These are phyloP conservation scores for Bocquillonia castaneifolia DNA, from an alignment of 441 rosid species.

Conservation along the genomic window DNA sequence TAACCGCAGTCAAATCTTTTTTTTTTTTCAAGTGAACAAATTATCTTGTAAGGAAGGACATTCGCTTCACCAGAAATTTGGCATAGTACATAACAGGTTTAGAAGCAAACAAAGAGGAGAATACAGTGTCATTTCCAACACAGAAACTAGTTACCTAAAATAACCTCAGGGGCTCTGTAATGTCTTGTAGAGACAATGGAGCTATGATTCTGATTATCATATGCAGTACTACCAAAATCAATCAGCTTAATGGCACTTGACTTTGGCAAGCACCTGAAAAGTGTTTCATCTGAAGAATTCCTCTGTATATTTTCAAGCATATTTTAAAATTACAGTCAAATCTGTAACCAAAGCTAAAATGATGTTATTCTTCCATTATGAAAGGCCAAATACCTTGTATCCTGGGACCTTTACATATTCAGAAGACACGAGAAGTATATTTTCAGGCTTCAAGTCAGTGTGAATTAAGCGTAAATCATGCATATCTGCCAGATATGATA, in stretches of 20 bases:
- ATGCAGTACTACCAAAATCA: slow-evolving; percentile 87
- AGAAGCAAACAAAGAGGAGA: slow-evolving; percentile 22
- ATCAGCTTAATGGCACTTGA: slow-evolving; percentile 92
- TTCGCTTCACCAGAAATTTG: slow-evolving; percentile 6
- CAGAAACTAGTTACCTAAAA: slow-evolving; percentile 51
- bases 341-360: slow-evolving; percentile 30
- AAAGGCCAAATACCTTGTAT: slow-evolving; percentile 53
- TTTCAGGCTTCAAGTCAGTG: slow-evolving; percentile 91
- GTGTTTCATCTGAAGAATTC: slow-evolving; percentile 52
- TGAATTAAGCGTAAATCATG: slow-evolving; percentile 77
- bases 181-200: slow-evolving; percentile 81
- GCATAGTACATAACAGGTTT: slow-evolving; percentile 9
- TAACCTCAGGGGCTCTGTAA: slow-evolving; percentile 89
- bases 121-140: slow-evolving; percentile 23
- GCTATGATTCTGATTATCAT: slow-evolving; percentile 70
- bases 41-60: too few species aligned
- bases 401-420: slow-evolving; percentile 63
- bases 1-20: too few species aligned
- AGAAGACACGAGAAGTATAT: slow-evolving; percentile 77
- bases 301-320: slow-evolving; percentile 61
- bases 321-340: slow-evolving; percentile 27
- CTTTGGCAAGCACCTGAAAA: slow-evolving; percentile 78
- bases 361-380: slow-evolving; percentile 23
- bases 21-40: too few species aligned
- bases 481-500: slow-evolving; percentile 53